Percentiles rank a stretch among this genome's conserved stretches.
Evolutionary conservation across 2,329 filamentous ascomycete species (phyloP).

Genomic region (Raffaelea ambrosiae): DNA sequence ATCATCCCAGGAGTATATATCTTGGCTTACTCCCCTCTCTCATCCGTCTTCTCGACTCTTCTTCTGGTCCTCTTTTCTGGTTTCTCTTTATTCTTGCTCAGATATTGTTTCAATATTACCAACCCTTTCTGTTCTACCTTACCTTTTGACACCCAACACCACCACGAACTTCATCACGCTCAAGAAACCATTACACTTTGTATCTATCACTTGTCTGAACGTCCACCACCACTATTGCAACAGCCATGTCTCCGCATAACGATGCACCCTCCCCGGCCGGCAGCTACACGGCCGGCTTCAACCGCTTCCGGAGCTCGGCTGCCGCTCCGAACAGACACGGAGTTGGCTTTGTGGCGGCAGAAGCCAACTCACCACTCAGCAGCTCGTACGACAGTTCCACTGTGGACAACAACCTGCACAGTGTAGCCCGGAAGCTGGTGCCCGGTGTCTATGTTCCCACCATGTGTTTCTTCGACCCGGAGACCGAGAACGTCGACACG

Average conservation of each 20-base stretch:
- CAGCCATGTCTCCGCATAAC: constrained; percentile 36
- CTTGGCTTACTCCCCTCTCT: no score
- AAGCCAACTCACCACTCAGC: constrained; percentile 23
- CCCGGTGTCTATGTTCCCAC: constrained; percentile 64
- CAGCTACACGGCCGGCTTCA: constrained; percentile 34
- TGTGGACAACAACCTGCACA: constrained; percentile 14
- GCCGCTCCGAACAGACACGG: constrained; percentile 21
- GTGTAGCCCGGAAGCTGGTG: constrained; percentile 23
- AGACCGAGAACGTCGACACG: constrained; percentile 58
- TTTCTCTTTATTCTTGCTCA: not conserved
- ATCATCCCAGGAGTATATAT: constrained; percentile 4
- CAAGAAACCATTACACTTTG: no score
- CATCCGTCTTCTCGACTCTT: not conserved
- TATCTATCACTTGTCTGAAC: not conserved
- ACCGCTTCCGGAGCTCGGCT: constrained; percentile 20
- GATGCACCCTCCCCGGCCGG: constrained; percentile 36
- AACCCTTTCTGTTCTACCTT: not conserved
- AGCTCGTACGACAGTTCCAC: constrained; percentile 33
- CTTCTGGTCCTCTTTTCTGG: not conserved
- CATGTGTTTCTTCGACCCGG: constrained; percentile 61
- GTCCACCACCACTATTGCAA: no score
- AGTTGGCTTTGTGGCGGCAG: constrained; percentile 18
- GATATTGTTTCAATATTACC: not conserved
- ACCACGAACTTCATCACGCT: not conserved
- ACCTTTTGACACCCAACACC: not conserved